Base-by-base conservation (phyloP, 257 asterid genomes). In the Nicotiana tabacum region DNA sequence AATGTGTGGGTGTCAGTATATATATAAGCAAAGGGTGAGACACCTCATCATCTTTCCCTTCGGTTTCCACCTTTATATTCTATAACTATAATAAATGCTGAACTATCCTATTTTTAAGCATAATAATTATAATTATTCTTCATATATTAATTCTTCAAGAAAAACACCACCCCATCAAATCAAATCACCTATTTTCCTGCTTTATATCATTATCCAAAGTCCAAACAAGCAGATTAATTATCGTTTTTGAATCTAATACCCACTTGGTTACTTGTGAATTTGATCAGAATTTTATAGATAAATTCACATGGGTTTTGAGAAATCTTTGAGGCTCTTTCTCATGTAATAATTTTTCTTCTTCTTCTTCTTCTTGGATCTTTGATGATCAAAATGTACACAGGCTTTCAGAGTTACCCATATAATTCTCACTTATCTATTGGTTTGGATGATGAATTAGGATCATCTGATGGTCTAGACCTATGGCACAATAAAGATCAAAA, bases 301-400 rank as follows among this genome's bases (percentile, higher is more conserved):
- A 62, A 2, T 46, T 82, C 84, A 72, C 81, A 85, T 86, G 91
- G 92, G 90, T 92, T 92, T 90, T 92, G 91, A 83, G 90, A 88
- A 90, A 85, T 92, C 89, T 51, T 83, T 69, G 84, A 80, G 82
- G 84, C 85, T 82, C 86, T 86, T 57, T 88, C 74, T 88, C 89
- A 88, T 92, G 95, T 92, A 84, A 89, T 72, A 48, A 85, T 83
- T 78, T 53, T 48, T 78, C 83, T 72, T 81, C 77, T 81, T 51
- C 77, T 81, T 51, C 27, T 24, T 24, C 27, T 24, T 6, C 35
- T 66, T 81, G 83, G 97, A 94, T 92, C 92, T 90, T 72, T 13
- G 16, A 91, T 87, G 85, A 85, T 89, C 85, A 84, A 77, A 89
- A 92, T 91, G 94, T 87, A 83, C 66, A 88, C 87, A 88, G 77